Percentiles rank a stretch among this genome's conserved stretches.
Conservation (phyloP, 2,329 filamentous ascomycete species). For the Drechslerella coelobrocha region DNA sequence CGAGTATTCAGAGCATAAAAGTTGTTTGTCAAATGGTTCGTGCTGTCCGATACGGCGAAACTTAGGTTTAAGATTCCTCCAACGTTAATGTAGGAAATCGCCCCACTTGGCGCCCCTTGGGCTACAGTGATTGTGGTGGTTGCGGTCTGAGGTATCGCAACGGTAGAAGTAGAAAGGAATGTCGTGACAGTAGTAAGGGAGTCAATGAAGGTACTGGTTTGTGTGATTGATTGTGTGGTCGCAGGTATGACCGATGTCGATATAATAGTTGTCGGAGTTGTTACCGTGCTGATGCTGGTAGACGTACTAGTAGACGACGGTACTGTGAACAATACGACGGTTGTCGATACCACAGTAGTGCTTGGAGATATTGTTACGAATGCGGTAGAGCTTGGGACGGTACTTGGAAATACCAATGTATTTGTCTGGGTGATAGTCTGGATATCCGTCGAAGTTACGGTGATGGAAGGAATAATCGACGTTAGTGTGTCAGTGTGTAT, state of each 20-base stretch:
- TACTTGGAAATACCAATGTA: conserved; percentile 1
- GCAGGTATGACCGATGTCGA: neutral
- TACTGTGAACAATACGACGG: conserved; percentile 8
- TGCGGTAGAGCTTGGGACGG: conserved; percentile 8
- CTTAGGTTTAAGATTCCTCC: conserved; percentile 7
- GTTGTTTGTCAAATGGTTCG: conserved; percentile 17
- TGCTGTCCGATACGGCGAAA: conserved; percentile 12
- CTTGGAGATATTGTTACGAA: neutral
- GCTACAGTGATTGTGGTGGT: conserved; percentile 16
- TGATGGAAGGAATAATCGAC: conserved; percentile 4
- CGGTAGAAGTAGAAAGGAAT: neutral
- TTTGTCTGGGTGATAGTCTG: conserved; percentile 6
- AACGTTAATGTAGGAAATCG: conserved; percentile 7
- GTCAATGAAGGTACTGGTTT: conserved; percentile 9
- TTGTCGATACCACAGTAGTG: neutral
- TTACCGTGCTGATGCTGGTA: neutral
- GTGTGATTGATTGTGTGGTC: neutral
- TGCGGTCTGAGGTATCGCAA: neutral
- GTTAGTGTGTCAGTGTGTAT: conserved; percentile 1
- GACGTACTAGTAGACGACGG: conserved; percentile 12
- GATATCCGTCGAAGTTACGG: neutral
- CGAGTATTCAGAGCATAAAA: conserved; percentile 14
- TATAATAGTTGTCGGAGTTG: neutral
- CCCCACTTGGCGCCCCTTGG: conserved; percentile 1
- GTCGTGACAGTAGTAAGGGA: conserved; percentile 11